Evolutionary conservation across 192 early-diverging fungal species (phyloP), one percentile per base, ranked within the genome.

Genomic region (Rhizophagus sp.): DNA sequence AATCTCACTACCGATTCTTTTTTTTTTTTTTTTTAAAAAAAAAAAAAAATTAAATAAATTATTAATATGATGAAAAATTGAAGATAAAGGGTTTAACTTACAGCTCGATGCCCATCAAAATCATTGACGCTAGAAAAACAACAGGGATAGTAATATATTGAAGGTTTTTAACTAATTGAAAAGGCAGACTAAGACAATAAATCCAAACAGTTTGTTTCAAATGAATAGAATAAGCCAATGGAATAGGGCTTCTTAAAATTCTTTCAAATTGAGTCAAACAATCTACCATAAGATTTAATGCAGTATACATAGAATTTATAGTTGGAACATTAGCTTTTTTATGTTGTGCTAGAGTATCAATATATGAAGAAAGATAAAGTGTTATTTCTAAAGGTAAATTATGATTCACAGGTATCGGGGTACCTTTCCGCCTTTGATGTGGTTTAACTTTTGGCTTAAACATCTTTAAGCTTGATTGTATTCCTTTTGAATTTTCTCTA

Each of bases 191-290:
- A 30, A 96, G 79, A 75, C 96, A 81, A 82, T 94, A 95, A 67
- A 93, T 75, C 83, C 90, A 90, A 52, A 92, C 87, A 19, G 91
- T 92, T 83, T 98, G 97, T 73, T 92, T 89, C 73, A 98, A 87
- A 84, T 97, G 96, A 80, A 95, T 93, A 33, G 89, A 87, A 79
- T 98, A 98, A 4, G 95, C 94, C 68, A 93, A 73, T 17, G 97
- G 97, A 77, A 97, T 96, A 4, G 97, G 97, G 12, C 94, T 94
- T 50, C 88, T 87, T 19, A 93, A 80, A 80, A 98, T 95, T 66
- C 97, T 91, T 87, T 97, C 95, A 78, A 95, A 95, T 7, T 83
- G 80, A 47, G 91, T 89, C n/a, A 95, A 80, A 72, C 88, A 87
- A 19, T 89, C 87, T 47, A 87, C 82, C 79, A 95, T 72, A 2